Percentiles rank a stretch among this genome's conserved stretches.
Conservation (phyloP, 805 yeast genomes). For the Ogataea thermomethanolica region DNA sequence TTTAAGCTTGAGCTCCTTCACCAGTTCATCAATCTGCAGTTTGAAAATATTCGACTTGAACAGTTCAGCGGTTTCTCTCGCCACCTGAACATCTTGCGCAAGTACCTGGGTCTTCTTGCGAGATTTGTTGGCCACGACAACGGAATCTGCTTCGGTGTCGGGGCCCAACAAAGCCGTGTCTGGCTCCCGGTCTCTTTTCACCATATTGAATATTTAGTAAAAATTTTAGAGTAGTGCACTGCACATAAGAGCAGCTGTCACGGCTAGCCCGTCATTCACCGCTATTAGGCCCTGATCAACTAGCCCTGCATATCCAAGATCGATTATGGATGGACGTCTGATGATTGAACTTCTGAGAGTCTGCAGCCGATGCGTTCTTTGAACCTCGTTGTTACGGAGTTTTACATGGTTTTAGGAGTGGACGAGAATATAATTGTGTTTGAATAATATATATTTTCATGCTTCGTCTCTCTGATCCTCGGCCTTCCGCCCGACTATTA, state of each 20-base stretch:
- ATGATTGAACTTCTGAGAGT: too few relatives aligned
- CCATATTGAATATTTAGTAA: constrained; percentile 5
- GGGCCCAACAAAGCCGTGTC: constrained; percentile 1
- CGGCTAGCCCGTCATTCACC: not conserved
- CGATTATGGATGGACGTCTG: not conserved
- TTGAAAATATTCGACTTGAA: constrained; percentile 95
- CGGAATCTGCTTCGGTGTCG: not conserved
- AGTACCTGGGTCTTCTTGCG: constrained; percentile 32
- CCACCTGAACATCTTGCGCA: constrained; percentile 84
- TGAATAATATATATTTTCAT: constrained; percentile 1
- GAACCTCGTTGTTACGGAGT: not conserved
- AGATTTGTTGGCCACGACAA: not conserved
- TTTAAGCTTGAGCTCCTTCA: constrained; percentile 74
- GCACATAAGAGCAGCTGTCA: constrained; percentile 4
- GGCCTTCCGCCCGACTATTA: not conserved
- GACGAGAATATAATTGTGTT: constrained; percentile 7
- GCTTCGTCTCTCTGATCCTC: constrained; percentile 2
- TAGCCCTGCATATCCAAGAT: not conserved
- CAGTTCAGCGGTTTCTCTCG: constrained; percentile 89
- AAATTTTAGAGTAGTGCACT: constrained; percentile 11
- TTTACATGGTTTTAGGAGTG: constrained; percentile 5
- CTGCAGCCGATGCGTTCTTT: not conserved
- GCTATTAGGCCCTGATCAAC: too few relatives aligned
- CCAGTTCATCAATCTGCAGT: constrained; percentile 86
- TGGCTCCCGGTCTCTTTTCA: constrained; percentile 10